Evolutionary conservation across 2,329 filamentous ascomycete species (phyloP).

Genomic region (Apiospora koreana): DNA sequence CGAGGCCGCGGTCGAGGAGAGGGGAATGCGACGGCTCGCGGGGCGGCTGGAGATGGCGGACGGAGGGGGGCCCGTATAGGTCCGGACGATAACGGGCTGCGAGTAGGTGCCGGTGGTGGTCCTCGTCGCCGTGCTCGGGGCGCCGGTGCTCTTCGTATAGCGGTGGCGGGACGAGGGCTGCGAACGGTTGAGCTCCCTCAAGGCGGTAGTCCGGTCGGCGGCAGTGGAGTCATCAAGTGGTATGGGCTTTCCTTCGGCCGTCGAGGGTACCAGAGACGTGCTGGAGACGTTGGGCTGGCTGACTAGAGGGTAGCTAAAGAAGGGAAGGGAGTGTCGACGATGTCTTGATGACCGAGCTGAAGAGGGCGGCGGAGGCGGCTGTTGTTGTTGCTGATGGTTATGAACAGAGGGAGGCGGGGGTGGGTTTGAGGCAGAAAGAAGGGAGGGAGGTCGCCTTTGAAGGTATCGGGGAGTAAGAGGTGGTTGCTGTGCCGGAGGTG

Average conservation of each 20-base stretch:
- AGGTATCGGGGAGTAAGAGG: conserved; percentile 10
- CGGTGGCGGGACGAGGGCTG: conserved; percentile 55
- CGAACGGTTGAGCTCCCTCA: conserved; percentile 60
- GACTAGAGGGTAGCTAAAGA: conserved; percentile 47
- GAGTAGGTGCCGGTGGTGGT: conserved; percentile 52
- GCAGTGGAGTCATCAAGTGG: conserved; percentile 58
- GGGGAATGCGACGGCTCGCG: conserved; percentile 31
- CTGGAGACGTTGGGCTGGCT: conserved; percentile 52
- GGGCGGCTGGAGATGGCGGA: conserved; percentile 33
- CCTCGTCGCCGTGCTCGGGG: conserved; percentile 45
- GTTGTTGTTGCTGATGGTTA: conserved; percentile 12
- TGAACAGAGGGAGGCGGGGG: conserved; percentile 22
- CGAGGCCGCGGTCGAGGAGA: conserved; percentile 25
- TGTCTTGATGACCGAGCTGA: conserved; percentile 22
- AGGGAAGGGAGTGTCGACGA: conserved; percentile 43
- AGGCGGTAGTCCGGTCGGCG: conserved; percentile 58
- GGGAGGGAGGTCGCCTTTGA: conserved; percentile 5
- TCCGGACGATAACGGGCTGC: conserved; percentile 66
- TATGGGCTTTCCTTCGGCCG: conserved; percentile 57
- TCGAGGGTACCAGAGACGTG: conserved; percentile 54
- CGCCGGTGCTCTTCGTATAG: conserved; percentile 57
- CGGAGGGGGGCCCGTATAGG: conserved; percentile 54
- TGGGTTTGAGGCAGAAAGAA: conserved; percentile 14
- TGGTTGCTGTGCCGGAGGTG: conserved; percentile 16
- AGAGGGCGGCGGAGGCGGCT: conserved; percentile 4